Evolutionary conservation across 2,329 filamentous ascomycete genomes (phyloP).

Genomic region (Microthyrium microscopicum): DNA sequence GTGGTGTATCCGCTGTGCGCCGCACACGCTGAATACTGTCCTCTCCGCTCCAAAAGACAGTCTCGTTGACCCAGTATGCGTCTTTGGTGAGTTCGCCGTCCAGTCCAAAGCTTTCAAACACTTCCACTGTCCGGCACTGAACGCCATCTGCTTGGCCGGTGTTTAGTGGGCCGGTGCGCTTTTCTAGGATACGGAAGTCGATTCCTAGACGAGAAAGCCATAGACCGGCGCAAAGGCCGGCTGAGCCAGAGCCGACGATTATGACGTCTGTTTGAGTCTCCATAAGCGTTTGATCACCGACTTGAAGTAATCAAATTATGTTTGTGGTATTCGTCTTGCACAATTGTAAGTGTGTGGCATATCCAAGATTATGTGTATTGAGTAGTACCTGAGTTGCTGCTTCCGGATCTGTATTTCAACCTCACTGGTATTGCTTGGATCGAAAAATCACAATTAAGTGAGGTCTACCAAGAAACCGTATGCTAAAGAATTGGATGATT

Average conservation of each 20-base stretch:
- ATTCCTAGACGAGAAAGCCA: slow-evolving; percentile 45
- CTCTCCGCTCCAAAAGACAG: slow-evolving; percentile 29
- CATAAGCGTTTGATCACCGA: neutral
- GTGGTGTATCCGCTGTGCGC: slow-evolving; percentile 38
- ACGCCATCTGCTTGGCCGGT: slow-evolving; percentile 48
- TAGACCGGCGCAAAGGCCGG: slow-evolving; percentile 42
- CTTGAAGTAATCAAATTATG: neutral
- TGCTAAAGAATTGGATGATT: neutral
- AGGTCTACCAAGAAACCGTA: neutral
- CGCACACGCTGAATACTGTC: slow-evolving; percentile 28
- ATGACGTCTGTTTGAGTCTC: slow-evolving; percentile 31
- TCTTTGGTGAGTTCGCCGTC: slow-evolving; percentile 46
- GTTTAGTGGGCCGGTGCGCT: slow-evolving; percentile 34
- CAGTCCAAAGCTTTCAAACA: slow-evolving; percentile 56
- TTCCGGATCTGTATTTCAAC: neutral
- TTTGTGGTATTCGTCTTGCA: neutral
- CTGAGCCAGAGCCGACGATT: slow-evolving; percentile 45
- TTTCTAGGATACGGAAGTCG: slow-evolving; percentile 40
- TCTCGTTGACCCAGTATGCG: slow-evolving; percentile 49
- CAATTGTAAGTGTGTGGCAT: neutral
- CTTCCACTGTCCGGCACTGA: slow-evolving; percentile 51
- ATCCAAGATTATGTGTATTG: neutral
- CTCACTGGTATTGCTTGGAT: neutral
- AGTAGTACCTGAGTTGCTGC: slow-evolving; percentile 1
- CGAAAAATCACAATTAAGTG: neutral